Conservation (phyloP, 2,329 filamentous ascomycete species). For the Metarhizium guizhouense region DNA sequence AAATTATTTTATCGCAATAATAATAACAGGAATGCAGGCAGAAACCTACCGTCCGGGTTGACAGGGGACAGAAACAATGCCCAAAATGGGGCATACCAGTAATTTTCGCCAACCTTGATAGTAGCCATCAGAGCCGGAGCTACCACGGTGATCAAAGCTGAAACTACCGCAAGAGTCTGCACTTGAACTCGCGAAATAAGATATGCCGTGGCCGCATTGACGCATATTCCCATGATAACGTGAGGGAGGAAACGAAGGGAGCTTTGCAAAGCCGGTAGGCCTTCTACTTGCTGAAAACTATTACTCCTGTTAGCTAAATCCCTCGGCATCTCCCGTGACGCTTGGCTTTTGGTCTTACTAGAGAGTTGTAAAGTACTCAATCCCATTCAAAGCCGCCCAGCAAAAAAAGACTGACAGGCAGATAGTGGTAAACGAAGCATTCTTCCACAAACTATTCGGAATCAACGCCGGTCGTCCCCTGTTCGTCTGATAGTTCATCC, state of each 20-base stretch:
- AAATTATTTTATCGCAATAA: too few species aligned
- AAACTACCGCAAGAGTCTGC: constrained; percentile 19
- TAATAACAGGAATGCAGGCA: too few species aligned
- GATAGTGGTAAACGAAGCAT: constrained; percentile 40
- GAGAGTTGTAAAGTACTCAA: constrained; percentile 38
- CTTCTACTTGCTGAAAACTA: constrained; percentile 17
- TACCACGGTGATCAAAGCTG: constrained; percentile 32
- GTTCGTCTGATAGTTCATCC: too few species aligned
- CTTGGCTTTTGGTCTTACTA: constrained; percentile 25
- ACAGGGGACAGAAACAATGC: too few species aligned
- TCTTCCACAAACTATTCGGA: too few species aligned
- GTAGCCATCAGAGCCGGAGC: constrained; percentile 48
- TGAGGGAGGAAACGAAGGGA: too few species aligned
- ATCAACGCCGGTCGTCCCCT: too few species aligned
- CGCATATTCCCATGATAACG: constrained; percentile 20
- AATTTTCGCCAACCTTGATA: constrained; percentile 27
- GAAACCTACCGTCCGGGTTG: too few species aligned
- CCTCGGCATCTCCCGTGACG: neutral
- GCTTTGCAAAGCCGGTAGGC: too few species aligned
- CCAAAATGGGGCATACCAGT: too few species aligned
- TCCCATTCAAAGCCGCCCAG: constrained; percentile 35
- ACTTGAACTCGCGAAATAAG: constrained; percentile 30
- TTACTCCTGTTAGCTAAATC: neutral
- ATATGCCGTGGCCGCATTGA: constrained; percentile 33
- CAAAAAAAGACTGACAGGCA: constrained; percentile 41